These are phyloP conservation scores for Pleurostoma richardsiae DNA, from an alignment of 2,329 filamentous ascomycete genomes.

Conservation along the genomic window DNA sequence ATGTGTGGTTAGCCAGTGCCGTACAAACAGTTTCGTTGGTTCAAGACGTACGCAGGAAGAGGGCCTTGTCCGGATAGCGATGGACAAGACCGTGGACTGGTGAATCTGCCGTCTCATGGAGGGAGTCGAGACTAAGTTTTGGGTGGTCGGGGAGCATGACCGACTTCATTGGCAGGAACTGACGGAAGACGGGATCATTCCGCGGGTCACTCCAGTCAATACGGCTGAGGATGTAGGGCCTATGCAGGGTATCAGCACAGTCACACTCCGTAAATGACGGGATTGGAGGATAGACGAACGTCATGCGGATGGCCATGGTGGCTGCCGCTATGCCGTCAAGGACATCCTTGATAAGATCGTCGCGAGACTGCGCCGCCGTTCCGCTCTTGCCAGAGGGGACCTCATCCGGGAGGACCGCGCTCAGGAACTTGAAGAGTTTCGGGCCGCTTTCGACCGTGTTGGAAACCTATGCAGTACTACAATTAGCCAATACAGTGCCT, in stretches of 20 bases:
- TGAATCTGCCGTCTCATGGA: conserved; percentile 52
- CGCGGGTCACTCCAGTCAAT: conserved; percentile 56
- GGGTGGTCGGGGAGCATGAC: conserved; percentile 49
- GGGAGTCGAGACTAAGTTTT: conserved; percentile 48
- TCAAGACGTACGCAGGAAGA: conserved; percentile 48
- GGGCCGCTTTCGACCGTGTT: conserved; percentile 43
- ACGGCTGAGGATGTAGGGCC: conserved; percentile 53
- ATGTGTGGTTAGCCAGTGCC: background rate
- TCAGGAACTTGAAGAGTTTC: conserved; percentile 44
- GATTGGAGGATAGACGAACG: conserved; percentile 23
- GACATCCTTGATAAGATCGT: conserved; percentile 51
- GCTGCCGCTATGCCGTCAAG: conserved; percentile 44
- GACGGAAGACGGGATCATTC: conserved; percentile 53
- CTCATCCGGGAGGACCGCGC: conserved; percentile 40
- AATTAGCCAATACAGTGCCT: background rate
- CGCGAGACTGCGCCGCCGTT: conserved; percentile 34
- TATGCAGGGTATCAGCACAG: conserved; percentile 11
- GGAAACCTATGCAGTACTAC: conserved; percentile 28
- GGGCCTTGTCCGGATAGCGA: conserved; percentile 58
- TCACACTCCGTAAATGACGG: background rate
- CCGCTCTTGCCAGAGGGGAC: conserved; percentile 32
- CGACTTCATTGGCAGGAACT: conserved; percentile 55
- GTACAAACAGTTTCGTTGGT: background rate
- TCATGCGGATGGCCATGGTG: conserved; percentile 56
- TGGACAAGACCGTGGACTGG: conserved; percentile 55